Evolutionary conservation across 257 asterid genomes (phyloP).

Genomic region (Nicotiana noctiflora): DNA sequence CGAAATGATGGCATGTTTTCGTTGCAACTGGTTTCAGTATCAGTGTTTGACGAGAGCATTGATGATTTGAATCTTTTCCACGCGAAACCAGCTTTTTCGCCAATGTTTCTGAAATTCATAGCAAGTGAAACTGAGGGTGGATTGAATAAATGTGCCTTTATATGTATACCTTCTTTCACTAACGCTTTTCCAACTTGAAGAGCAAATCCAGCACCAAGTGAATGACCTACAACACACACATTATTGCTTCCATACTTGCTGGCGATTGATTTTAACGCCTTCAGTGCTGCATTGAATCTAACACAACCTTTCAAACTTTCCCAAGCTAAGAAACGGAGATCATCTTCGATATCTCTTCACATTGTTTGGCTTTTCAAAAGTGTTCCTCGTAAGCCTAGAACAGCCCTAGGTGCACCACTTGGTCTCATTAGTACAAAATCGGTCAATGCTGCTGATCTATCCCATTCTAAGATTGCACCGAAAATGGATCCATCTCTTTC

Average conservation of each 20-base stretch:
- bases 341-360: slow-evolving; percentile 71
- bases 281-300: slow-evolving; percentile 38
- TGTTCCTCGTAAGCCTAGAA: slow-evolving; percentile 62
- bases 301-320: slow-evolving; percentile 69
- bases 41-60: slow-evolving; percentile 34
- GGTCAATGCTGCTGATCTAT: slow-evolving; percentile 56
- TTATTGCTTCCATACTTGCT: slow-evolving; percentile 54
- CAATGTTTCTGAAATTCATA: slow-evolving; percentile 46
- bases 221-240: slow-evolving; percentile 64
- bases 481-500: slow-evolving; percentile 74
- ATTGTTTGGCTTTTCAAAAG: slow-evolving; percentile 62
- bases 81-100: slow-evolving; percentile 50
- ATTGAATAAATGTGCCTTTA: slow-evolving; percentile 72
- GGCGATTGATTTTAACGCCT: slow-evolving; percentile 37
- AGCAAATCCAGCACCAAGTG: slow-evolving; percentile 78
- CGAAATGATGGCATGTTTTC: neutral
- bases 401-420: slow-evolving; percentile 67
- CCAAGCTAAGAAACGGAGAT: slow-evolving; percentile 65
- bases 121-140: slow-evolving; percentile 79
- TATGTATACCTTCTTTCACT: slow-evolving; percentile 60
- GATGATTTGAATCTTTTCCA: slow-evolving; percentile 54
- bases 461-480: slow-evolving; percentile 80
- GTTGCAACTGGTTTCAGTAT: neutral
- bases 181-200: slow-evolving; percentile 67
- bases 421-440: slow-evolving; percentile 61